Evolutionary conservation across 208 protist genomes (phyloP), one percentile per base, ranked within the genome.

Genomic region (Leishmania braziliensis): DNA sequence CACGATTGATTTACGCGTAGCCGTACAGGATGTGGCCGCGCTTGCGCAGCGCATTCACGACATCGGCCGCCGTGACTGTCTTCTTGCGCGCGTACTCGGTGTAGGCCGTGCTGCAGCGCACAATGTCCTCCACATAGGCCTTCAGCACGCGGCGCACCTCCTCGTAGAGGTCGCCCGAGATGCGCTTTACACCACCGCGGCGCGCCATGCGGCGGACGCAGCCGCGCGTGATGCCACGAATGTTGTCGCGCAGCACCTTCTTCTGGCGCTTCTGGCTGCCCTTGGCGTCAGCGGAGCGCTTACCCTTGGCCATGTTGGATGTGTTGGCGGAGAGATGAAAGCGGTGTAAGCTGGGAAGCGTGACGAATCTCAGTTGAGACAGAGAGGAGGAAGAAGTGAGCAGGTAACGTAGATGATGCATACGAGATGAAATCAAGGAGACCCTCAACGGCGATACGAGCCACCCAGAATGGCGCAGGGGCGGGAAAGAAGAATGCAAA

Each of bases 131-230:
- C 29, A 98, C 84, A 84, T 95, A 98, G 36, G 63, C 82, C 85
- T 96, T 97, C 63, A 98, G 88, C 70, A 97, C 92, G 74, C 84
- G 84, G 77, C 90, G 90, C 72, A 93, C 86, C 88, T 93, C 90
- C 76, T 93, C 88, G 88, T 93, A 91, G 71, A 91, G 85, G 76
- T 90, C 87, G 70, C 83, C 84, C 56, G 86, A 91, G 90, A 98
- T 98, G 83, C 96, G 92, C 89, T 97, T 97, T 80, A 98, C 94
- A 79, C 96, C 96, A 84, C 96, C 96, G 88, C 96, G 89, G 88
- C 96, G 92, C 68, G 96, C 96, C 62, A 98, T 86, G 87, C 96
- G 92, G 87, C 94, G 91, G 81, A 98, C 96, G 68, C 92, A 92
- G 76, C 92, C 93, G 75, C 91, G 91, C 46, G 91, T 96, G 86